Evolutionary conservation across 257 asterid genomes (phyloP).

Genomic region (Agastache rugosa): DNA sequence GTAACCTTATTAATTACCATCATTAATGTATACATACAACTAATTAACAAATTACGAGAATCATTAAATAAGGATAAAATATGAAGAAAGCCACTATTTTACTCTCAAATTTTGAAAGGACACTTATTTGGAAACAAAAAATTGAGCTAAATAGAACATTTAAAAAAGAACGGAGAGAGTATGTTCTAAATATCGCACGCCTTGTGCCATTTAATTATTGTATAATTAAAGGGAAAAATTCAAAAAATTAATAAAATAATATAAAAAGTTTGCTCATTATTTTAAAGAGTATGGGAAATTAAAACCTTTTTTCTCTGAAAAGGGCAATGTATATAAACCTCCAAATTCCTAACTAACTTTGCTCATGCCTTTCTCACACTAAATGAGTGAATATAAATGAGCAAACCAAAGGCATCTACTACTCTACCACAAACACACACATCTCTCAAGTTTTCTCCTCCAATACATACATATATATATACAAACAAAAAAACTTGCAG

Average conservation of each 20-base stretch:
- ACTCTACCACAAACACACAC: slow-evolving; percentile 27
- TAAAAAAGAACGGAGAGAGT: too few relatives aligned
- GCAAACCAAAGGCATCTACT: slow-evolving; percentile 44
- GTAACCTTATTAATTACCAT: too few relatives aligned
- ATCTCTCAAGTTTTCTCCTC: slow-evolving; percentile 28
- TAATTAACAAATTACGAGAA: too few relatives aligned
- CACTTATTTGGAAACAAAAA: too few relatives aligned
- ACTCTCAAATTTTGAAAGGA: too few relatives aligned
- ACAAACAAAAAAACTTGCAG: background rate
- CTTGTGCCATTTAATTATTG: background rate
- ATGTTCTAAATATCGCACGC: background rate
- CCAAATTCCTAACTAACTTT: slow-evolving; percentile 37
- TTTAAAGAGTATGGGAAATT: background rate
- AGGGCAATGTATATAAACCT: slow-evolving; percentile 42
- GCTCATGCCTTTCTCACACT: slow-evolving; percentile 37
- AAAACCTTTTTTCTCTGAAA: background rate
- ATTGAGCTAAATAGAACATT: too few relatives aligned
- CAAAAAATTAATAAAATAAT: background rate
- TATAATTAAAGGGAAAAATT: background rate
- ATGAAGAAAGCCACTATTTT: too few relatives aligned
- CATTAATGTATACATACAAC: too few relatives aligned
- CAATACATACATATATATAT: slow-evolving; percentile 3
- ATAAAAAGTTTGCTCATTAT: too few relatives aligned
- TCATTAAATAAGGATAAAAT: too few relatives aligned
- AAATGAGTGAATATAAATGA: slow-evolving; percentile 48